Conservation (phyloP, 129 eudicot species). For the Lactuca sativa region DNA sequence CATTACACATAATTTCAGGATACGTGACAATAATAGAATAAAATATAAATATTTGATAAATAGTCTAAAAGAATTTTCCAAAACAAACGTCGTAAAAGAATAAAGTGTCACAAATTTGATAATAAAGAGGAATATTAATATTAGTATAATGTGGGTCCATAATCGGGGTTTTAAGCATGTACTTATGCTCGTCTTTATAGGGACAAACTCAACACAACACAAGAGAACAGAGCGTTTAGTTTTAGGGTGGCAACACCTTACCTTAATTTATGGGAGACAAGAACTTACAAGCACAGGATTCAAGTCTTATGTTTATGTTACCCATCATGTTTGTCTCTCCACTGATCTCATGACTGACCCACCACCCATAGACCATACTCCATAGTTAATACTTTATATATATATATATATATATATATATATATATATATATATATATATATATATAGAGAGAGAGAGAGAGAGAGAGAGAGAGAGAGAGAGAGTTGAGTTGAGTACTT, state of each 20-base stretch:
- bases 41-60: too few species aligned
- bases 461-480: too few species aligned
- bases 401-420: too few species aligned
- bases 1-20: too few species aligned
- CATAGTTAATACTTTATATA: too few species aligned
- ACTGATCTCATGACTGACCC: slow-evolving; percentile 3
- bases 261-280: slow-evolving; percentile 31
- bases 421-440: too few species aligned
- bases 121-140: not conserved
- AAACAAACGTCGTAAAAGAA: not conserved
- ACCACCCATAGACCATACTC: not conserved
- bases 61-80: too few species aligned
- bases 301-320: slow-evolving; percentile 33
- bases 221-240: slow-evolving; percentile 15
- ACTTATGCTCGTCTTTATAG: slow-evolving; percentile 35
- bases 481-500: too few species aligned
- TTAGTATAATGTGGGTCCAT: slow-evolving; percentile 12
- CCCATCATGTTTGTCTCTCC: slow-evolving; percentile 19
- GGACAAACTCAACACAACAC: slow-evolving; percentile 19
- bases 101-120: not conserved
- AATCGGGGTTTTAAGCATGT: slow-evolving; percentile 27
- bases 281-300: slow-evolving; percentile 36
- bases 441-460: too few species aligned
- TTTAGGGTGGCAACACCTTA: slow-evolving; percentile 30
- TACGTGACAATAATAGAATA: too few species aligned